A percentile compares a stretch with the other conserved stretches of the same genome.
These are phyloP conservation scores for Talaromyces amestolkiae DNA, from an alignment of 2,329 filamentous ascomycete species.

Conservation along the genomic window DNA sequence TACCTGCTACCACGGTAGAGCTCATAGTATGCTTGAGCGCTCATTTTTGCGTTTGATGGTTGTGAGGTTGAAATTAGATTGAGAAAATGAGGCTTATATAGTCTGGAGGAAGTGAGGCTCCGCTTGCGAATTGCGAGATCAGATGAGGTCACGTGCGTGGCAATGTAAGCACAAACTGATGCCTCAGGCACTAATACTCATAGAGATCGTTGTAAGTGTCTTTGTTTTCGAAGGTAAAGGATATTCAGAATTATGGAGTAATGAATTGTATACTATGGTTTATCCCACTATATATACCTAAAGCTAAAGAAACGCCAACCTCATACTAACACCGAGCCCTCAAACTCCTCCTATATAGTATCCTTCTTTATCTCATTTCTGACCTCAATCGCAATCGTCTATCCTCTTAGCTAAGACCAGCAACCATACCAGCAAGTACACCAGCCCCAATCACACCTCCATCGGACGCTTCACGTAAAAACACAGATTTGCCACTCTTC, in stretches of 20 bases:
- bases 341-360: slow-evolving; percentile 11
- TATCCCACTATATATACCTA: slow-evolving; percentile 10
- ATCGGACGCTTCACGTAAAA: slow-evolving; percentile 53
- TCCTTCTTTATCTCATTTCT: slow-evolving; percentile 1
- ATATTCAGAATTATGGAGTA: not conserved
- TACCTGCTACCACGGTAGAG: slow-evolving; percentile 99
- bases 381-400: not conserved
- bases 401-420: slow-evolving; percentile 2
- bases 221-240: not conserved
- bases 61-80: not conserved
- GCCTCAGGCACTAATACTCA: slow-evolving; percentile 3
- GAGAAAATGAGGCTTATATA: slow-evolving; percentile 7
- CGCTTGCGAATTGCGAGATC: not conserved
- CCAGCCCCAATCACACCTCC: slow-evolving; percentile 58
- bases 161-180: not conserved
- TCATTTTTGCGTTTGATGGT: slow-evolving; percentile 41
- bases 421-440: slow-evolving; percentile 52
- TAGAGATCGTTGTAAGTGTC: not conserved
- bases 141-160: slow-evolving; percentile 1
- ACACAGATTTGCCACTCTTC: slow-evolving; percentile 49
- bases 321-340: not conserved
- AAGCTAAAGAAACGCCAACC: slow-evolving; percentile 8
- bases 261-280: not conserved
- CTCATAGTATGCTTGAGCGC: slow-evolving; percentile 71
- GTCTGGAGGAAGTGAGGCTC: slow-evolving; percentile 1